These are phyloP conservation scores for Metschnikowia colocasiae DNA, from an alignment of 805 yeast species.

Conservation along the genomic window DNA sequence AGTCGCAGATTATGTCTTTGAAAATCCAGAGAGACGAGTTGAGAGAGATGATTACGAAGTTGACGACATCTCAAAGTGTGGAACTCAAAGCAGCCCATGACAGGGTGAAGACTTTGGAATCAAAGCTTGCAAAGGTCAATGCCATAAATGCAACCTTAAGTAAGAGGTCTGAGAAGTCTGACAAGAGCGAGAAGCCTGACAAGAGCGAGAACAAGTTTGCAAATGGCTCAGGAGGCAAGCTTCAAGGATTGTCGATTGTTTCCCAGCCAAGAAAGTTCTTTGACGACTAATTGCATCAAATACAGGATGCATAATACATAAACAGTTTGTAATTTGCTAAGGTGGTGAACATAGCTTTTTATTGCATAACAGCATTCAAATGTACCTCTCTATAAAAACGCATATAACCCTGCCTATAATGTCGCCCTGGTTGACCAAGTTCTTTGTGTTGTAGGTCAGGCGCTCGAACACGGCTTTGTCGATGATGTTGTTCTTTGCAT, in stretches of 20 bases:
- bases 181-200: conserved; percentile 8
- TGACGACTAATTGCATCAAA: conserved; percentile 9
- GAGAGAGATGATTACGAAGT: conserved; percentile 36
- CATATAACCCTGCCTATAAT: conserved; percentile 34
- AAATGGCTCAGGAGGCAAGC: conserved; percentile 29
- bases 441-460: conserved; percentile 27
- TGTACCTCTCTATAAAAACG: conserved; percentile 24
- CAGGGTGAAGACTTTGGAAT: conserved; percentile 31
- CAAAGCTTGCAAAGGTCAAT: conserved; percentile 27
- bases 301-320: not conserved
- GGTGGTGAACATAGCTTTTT: not conserved
- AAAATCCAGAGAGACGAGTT: conserved; percentile 38
- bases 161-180: conserved; percentile 19
- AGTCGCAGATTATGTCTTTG: conserved; percentile 15
- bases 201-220: conserved; percentile 5
- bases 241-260: conserved; percentile 39
- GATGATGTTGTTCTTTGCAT: conserved; percentile 18
- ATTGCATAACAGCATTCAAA: conserved; percentile 2
- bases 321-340: not conserved
- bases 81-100: conserved; percentile 37
- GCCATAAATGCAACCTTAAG: conserved; percentile 34
- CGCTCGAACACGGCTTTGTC: conserved; percentile 26
- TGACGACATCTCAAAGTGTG: conserved; percentile 33
- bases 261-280: conserved; percentile 27
- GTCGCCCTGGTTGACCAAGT: conserved; percentile 39